Percentiles rank a stretch among this genome's conserved stretches.
phyloP scores from a whole-genome alignment of 1,284 basidiomycete species.

The Trichosporon ovoides region DNA sequence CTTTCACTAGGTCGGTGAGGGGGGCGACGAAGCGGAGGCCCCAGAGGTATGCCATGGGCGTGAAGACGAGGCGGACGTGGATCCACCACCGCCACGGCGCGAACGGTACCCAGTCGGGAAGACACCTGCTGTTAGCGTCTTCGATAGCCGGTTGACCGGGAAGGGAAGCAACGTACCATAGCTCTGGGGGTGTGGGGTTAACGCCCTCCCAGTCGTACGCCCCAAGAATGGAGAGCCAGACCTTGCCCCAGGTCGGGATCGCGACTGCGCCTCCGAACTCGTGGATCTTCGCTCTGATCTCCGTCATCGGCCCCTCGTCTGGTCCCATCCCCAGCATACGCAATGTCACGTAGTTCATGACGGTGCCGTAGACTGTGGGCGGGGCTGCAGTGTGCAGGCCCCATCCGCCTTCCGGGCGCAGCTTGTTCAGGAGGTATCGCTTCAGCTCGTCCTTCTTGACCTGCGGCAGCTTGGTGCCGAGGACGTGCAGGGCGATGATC shows the following conservation, averaged over 20 bases:
- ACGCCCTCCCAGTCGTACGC: constrained; percentile 95
- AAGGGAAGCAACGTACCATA: constrained; percentile 67
- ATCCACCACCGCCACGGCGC: constrained; percentile 99
- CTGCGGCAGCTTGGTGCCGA: constrained; percentile 61
- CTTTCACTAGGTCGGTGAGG: constrained; percentile 72
- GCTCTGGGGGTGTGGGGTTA: constrained; percentile 86
- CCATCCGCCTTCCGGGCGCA: constrained; percentile 82
- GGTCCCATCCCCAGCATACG: constrained; percentile 81
- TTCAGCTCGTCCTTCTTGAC: constrained; percentile 86
- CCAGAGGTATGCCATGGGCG: constrained; percentile 68
- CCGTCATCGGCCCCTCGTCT: constrained; percentile 46
- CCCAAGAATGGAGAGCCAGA: constrained; percentile 89
- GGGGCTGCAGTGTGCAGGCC: constrained; percentile 93
- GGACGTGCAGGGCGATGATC: constrained; percentile 87
- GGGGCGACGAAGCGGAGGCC: constrained; percentile 70
- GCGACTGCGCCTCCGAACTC: constrained; percentile 64
- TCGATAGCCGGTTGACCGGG: too few relatives aligned
- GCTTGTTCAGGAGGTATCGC: constrained; percentile 73
- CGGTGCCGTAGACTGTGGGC: constrained; percentile 92
- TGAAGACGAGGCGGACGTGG: constrained; percentile 80
- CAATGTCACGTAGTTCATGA: constrained; percentile 81
- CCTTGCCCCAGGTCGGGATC: constrained; percentile 92
- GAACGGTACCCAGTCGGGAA: constrained; percentile 87
- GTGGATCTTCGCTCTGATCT: constrained; percentile 44
- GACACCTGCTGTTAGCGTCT: constrained; percentile 57